phyloP scores from a whole-genome alignment of 2,329 filamentous ascomycete species.

The Nemania serpens region DNA sequence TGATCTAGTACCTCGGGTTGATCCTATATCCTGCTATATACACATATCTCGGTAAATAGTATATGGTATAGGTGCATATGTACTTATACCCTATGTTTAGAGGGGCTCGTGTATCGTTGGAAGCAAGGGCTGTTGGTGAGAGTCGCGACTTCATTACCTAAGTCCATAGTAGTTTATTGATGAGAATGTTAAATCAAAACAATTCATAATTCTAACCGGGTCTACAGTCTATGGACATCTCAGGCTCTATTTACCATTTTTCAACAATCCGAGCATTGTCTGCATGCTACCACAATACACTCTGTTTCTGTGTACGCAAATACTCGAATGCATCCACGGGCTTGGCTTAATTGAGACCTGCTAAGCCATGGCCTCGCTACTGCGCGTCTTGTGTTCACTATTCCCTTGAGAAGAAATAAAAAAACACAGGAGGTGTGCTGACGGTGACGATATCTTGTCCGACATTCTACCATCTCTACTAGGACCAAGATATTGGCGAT shows the following conservation, averaged over 20 bases:
- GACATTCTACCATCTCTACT: not conserved
- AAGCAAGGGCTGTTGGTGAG: no score
- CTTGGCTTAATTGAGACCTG: slow-evolving; percentile 10
- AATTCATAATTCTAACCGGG: not conserved
- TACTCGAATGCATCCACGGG: not conserved
- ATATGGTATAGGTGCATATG: not conserved
- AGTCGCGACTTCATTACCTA: not conserved
- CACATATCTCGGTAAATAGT: no score
- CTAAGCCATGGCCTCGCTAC: slow-evolving; percentile 14
- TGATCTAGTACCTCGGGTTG: no score
- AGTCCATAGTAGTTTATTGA: no score
- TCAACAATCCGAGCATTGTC: not conserved
- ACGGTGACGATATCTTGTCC: not conserved
- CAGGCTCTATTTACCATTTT: not conserved
- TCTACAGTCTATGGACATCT: not conserved
- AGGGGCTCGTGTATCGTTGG: not conserved
- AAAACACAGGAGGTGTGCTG: not conserved
- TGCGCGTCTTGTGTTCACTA: not conserved
- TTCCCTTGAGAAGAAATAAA: not conserved
- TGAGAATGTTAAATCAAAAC: slow-evolving; percentile 2
- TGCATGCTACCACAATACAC: not conserved
- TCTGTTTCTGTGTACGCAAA: not conserved
- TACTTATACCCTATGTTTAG: not conserved
- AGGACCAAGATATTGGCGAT: slow-evolving; percentile 49
- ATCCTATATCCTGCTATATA: no score